phyloP scores from a whole-genome alignment of 495 filamentous ascomycete genomes.

The Aspergillus leporis region DNA sequence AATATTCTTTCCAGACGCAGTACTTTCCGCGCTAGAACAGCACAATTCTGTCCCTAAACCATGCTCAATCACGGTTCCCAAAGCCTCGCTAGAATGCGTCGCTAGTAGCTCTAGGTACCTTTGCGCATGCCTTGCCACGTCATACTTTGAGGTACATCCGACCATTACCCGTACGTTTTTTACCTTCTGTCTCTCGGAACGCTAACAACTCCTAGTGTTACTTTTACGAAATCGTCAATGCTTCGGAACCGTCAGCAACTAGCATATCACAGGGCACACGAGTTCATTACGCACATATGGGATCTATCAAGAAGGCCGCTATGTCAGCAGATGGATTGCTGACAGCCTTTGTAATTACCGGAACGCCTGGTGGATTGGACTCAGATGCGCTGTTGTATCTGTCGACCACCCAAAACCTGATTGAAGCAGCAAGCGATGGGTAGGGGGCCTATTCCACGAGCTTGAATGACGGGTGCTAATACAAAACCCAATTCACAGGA shows the following conservation, averaged over 20 bases:
- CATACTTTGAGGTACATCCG: slow-evolving; percentile 12
- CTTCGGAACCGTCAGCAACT: neutral
- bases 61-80: neutral
- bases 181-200: neutral
- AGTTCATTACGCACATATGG: slow-evolving; percentile 11
- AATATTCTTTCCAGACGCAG: slow-evolving; percentile 2
- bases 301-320: slow-evolving; percentile 15
- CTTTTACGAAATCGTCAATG: slow-evolving; percentile 10
- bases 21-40: neutral
- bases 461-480: neutral
- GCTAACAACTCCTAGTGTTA: slow-evolving; percentile 10
- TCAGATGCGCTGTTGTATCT: slow-evolving; percentile 14
- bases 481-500: neutral
- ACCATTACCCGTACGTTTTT: neutral
- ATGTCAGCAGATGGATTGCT: slow-evolving; percentile 16
- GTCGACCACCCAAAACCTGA: slow-evolving; percentile 14
- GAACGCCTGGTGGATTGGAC: neutral
- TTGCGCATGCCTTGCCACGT: slow-evolving; percentile 4
- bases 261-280: neutral
- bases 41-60: neutral
- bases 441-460: neutral
- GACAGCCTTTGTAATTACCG: slow-evolving; percentile 14
- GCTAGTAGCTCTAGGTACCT: slow-evolving; percentile 17
- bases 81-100: slow-evolving; percentile 13
- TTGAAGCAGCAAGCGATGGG: slow-evolving; percentile 12